Percentiles rank a stretch among this genome's conserved stretches.
Evolutionary conservation across 768 basidiomycete genomes (phyloP).

Genomic region (Pulveroboletus sp.): DNA sequence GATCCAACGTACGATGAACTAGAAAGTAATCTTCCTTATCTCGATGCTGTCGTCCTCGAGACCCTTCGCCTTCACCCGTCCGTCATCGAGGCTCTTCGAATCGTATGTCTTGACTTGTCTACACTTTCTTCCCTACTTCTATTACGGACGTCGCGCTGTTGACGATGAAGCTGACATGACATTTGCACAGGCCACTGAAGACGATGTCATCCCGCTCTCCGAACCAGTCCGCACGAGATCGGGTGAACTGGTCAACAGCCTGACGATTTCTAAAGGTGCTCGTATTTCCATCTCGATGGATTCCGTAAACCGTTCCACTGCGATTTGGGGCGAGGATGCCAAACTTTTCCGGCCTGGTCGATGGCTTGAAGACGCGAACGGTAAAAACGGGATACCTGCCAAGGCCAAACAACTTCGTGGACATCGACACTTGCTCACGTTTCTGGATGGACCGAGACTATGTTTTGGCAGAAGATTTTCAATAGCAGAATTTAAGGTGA

Average conservation of each 20-base stretch:
- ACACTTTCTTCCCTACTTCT: no score
- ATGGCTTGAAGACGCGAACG: slow-evolving; percentile 42
- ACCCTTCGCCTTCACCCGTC: slow-evolving; percentile 41
- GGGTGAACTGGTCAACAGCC: slow-evolving; percentile 33
- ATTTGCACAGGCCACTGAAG: slow-evolving; percentile 37
- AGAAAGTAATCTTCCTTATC: slow-evolving; percentile 44
- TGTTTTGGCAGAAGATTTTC: slow-evolving; percentile 50
- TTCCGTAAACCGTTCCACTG: slow-evolving; percentile 45
- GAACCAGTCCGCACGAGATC: slow-evolving; percentile 33
- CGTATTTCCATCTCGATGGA: slow-evolving; percentile 39
- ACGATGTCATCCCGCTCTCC: slow-evolving; percentile 42
- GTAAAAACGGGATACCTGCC: slow-evolving; percentile 15
- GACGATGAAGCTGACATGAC: no score
- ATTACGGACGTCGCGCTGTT: not conserved
- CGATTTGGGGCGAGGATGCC: slow-evolving; percentile 58
- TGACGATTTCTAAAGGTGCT: slow-evolving; percentile 46
- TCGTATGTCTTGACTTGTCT: slow-evolving; percentile 1
- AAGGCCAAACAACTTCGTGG: slow-evolving; percentile 41
- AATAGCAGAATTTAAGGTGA: slow-evolving; percentile 32
- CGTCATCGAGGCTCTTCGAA: slow-evolving; percentile 15
- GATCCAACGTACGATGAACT: slow-evolving; percentile 57
- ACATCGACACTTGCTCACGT: slow-evolving; percentile 46
- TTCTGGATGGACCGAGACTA: slow-evolving; percentile 43
- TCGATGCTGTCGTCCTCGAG: slow-evolving; percentile 40
- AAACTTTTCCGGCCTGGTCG: slow-evolving; percentile 56